These are phyloP conservation scores for Saturnispora galanensis DNA, from an alignment of 805 yeast species.

Conservation along the genomic window DNA sequence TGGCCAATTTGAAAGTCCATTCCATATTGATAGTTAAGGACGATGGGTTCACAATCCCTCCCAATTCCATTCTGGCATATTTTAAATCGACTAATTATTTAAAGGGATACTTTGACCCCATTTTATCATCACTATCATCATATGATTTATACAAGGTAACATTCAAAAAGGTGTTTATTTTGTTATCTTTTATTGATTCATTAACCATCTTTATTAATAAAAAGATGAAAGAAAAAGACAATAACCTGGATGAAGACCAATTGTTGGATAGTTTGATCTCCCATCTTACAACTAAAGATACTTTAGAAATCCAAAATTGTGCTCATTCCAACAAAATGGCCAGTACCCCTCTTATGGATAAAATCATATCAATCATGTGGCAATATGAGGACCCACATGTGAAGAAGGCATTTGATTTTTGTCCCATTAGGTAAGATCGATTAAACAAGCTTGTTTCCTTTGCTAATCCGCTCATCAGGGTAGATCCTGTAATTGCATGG, in stretches of 20 bases:
- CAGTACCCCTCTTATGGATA: neutral
- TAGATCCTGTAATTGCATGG: too few relatives aligned
- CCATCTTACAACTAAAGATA: neutral
- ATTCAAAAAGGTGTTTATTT: slow-evolving; percentile 3
- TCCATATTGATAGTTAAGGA: neutral
- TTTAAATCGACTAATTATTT: neutral
- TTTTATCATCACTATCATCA: neutral
- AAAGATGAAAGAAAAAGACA: too few relatives aligned
- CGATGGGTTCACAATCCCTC: neutral
- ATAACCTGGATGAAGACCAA: neutral
- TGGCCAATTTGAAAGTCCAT: slow-evolving; percentile 1
- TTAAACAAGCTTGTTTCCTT: too few relatives aligned
- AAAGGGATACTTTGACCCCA: neutral
- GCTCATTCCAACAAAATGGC: neutral
- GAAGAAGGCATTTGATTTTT: slow-evolving; percentile 22
- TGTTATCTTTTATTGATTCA: slow-evolving; percentile 8
- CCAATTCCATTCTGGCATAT: neutral
- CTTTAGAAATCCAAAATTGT: neutral
- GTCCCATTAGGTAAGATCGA: slow-evolving; percentile 12
- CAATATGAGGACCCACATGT: slow-evolving; percentile 6
- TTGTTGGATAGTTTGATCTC: neutral
- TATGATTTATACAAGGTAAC: neutral
- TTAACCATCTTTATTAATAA: neutral
- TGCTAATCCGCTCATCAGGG: too few relatives aligned
- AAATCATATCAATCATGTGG: slow-evolving; percentile 7